Evolutionary conservation across 768 basidiomycete species (phyloP).

Genomic region (Termitomyces titanicus): DNA sequence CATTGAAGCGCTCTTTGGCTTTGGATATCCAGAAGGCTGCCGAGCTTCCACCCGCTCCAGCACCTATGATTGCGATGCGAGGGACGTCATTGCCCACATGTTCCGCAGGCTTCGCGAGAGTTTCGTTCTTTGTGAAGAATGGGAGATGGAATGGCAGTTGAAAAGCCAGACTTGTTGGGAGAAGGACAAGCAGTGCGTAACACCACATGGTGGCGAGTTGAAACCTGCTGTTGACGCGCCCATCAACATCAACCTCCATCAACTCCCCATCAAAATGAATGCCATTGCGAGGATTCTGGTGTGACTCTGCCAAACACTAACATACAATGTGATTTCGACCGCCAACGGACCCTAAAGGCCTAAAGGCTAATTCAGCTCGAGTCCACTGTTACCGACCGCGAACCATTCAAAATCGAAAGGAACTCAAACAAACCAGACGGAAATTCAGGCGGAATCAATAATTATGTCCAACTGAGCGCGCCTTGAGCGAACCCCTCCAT

Average conservation of each 20-base stretch:
- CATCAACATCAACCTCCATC: conserved; percentile 14
- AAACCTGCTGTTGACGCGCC: conserved; percentile 14
- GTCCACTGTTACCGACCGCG: too few relatives aligned
- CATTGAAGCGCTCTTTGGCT: conserved; percentile 64
- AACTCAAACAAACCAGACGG: too few relatives aligned
- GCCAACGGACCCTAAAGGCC: too few relatives aligned
- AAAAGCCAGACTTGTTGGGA: conserved; percentile 33
- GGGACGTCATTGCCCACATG: conserved; percentile 28
- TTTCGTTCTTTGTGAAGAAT: conserved; percentile 41
- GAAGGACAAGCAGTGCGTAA: conserved; percentile 24
- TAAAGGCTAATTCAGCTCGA: too few relatives aligned
- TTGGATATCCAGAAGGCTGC: conserved; percentile 84
- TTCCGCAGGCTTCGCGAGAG: conserved; percentile 14
- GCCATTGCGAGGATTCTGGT: too few relatives aligned
- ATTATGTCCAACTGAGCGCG: too few relatives aligned
- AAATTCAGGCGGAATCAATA: too few relatives aligned
- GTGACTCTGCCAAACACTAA: background rate
- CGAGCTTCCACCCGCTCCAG: conserved; percentile 83
- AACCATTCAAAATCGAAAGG: too few relatives aligned
- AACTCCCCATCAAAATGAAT: too few relatives aligned
- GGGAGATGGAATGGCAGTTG: conserved; percentile 56
- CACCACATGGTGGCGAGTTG: conserved; percentile 16
- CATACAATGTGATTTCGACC: background rate
- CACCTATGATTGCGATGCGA: conserved; percentile 83
- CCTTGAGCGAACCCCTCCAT: too few relatives aligned